phyloP scores from a whole-genome alignment of 345 rosid species.

The Erysimum cheiranthoides region DNA sequence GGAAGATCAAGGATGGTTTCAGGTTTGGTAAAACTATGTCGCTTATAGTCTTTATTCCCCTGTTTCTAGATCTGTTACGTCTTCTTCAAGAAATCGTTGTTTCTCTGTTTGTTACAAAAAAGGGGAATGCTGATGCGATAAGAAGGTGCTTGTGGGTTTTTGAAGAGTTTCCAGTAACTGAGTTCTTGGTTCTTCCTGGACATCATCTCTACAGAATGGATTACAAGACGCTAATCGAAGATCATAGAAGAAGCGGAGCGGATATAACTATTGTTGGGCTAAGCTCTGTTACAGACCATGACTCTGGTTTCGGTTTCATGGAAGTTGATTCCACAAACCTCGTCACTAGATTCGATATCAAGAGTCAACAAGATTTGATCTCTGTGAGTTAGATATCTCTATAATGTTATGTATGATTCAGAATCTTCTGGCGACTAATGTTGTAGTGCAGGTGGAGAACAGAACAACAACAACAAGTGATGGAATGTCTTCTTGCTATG shows the following conservation, averaged over 20 bases:
- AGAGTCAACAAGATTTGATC: constrained; percentile 28
- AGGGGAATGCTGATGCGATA: constrained; percentile 94
- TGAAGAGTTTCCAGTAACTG: constrained; percentile 73
- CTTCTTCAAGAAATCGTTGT: constrained; percentile 14
- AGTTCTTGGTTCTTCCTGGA: constrained; percentile 81
- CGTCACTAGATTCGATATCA: constrained; percentile 51
- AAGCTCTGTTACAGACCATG: constrained; percentile 50
- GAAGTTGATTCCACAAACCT: constrained; percentile 56
- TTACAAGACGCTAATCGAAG: constrained; percentile 65
- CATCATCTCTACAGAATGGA: constrained; percentile 90
- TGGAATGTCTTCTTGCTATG: constrained; percentile 8
- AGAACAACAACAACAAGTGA: constrained; percentile 31
- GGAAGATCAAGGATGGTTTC: constrained; percentile 80
- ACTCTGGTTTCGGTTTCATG: constrained; percentile 59
- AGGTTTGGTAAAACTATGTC: constrained; percentile 48
- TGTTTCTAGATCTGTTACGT: constrained; percentile 19
- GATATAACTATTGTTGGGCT: constrained; percentile 69
- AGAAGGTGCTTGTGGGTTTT: constrained; percentile 85
- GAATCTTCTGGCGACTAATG: constrained; percentile 34
- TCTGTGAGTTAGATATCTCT: constrained; percentile 48
- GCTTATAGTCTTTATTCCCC: background rate
- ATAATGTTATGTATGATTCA: constrained; percentile 36
- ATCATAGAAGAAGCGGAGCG: constrained; percentile 58
- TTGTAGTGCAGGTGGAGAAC: constrained; percentile 51
- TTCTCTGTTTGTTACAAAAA: background rate